Evolutionary conservation across 192 early-diverging fungal species (phyloP).

Genomic region (Geosiphon pyriformis): DNA sequence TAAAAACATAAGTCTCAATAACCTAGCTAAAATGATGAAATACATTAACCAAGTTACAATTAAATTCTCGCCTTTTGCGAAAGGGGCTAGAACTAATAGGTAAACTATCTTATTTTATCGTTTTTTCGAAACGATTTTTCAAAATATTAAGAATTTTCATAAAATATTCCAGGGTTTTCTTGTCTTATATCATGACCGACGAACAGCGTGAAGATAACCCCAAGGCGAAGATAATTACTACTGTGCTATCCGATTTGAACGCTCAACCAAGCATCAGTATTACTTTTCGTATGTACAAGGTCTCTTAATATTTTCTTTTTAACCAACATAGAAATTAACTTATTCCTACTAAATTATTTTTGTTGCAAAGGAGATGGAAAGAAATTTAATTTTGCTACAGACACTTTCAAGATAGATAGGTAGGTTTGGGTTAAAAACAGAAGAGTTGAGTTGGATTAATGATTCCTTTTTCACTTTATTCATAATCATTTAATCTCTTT

Average conservation of each 20-base stretch:
- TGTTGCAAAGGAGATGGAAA: slow-evolving; percentile 11
- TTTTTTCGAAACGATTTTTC: no score
- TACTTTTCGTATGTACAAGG: slow-evolving; percentile 13
- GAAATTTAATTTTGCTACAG: slow-evolving; percentile 1
- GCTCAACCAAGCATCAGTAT: slow-evolving; percentile 2
- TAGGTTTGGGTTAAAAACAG: background rate
- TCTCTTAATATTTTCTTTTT: background rate
- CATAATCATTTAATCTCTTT: background rate
- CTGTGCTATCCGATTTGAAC: background rate
- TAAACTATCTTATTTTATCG: background rate
- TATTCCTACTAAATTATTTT: background rate
- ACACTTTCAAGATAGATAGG: slow-evolving; percentile 7
- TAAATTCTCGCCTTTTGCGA: slow-evolving; percentile 14
- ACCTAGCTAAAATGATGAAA: slow-evolving; percentile 17
- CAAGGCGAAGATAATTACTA: slow-evolving; percentile 13
- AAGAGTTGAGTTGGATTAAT: no score
- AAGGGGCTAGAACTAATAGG: slow-evolving; percentile 3
- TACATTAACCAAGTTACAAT: slow-evolving; percentile 20
- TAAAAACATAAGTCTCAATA: no score
- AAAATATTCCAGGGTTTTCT: slow-evolving; percentile 5
- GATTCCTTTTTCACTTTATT: slow-evolving; percentile 4
- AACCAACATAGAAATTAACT: background rate
- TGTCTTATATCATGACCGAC: slow-evolving; percentile 14
- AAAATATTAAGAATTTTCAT: background rate
- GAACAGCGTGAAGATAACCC: slow-evolving; percentile 11